phyloP scores from a whole-genome alignment of 805 yeast species.

The Trichomonascus vanleenenianus region DNA sequence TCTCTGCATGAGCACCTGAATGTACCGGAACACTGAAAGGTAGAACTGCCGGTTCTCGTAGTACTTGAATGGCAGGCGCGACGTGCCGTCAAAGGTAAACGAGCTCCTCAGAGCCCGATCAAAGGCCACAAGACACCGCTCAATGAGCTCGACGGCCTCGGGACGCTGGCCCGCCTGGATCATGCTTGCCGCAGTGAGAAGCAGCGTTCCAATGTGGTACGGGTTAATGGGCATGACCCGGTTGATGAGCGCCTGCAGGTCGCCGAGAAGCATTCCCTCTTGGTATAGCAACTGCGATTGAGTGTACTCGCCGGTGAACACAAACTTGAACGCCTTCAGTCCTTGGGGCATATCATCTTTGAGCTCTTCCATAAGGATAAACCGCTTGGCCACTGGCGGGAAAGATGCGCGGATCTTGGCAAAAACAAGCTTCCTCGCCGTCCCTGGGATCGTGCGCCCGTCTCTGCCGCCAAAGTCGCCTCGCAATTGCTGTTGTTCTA shows the following conservation, averaged over 20 bases:
- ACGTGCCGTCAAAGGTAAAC: constrained; percentile 46
- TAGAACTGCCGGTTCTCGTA: constrained; percentile 74
- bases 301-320: constrained; percentile 34
- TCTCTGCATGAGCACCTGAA: constrained; percentile 61
- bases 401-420: constrained; percentile 75
- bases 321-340: constrained; percentile 48
- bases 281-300: constrained; percentile 37
- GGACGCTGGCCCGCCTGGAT: constrained; percentile 68
- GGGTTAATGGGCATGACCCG: constrained; percentile 48
- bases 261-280: constrained; percentile 54
- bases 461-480: constrained; percentile 80
- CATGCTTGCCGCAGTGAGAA: constrained; percentile 69
- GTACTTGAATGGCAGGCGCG: constrained; percentile 66
- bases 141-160: constrained; percentile 65
- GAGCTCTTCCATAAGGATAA: constrained; percentile 44
- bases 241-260: constrained; percentile 62
- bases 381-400: constrained; percentile 61
- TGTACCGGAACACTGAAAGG: constrained; percentile 63
- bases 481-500: constrained; percentile 22
- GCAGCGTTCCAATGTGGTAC: constrained; percentile 68
- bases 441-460: constrained; percentile 65
- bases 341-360: constrained; percentile 13
- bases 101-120: constrained; percentile 61
- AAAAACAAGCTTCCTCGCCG: constrained; percentile 54
- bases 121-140: constrained; percentile 69